Percentiles rank a stretch among this genome's conserved stretches.
Evolutionary conservation across 257 asterid genomes (phyloP).

Genomic region (Nicotiana otophora): DNA sequence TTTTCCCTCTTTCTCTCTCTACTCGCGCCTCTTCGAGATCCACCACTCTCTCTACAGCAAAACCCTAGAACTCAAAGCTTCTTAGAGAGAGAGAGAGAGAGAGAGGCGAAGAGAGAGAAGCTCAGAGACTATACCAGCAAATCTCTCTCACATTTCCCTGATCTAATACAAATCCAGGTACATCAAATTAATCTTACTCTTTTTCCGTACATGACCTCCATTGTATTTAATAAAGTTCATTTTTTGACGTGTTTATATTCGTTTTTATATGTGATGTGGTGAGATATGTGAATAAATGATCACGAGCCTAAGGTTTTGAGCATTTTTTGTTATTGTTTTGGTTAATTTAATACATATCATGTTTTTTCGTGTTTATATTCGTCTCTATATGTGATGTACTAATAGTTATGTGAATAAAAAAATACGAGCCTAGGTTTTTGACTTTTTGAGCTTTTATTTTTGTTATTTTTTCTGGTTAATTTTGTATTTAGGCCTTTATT

Average conservation of each 20-base stretch:
- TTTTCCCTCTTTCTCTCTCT: constrained; percentile 11
- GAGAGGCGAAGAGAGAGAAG: constrained; percentile 24
- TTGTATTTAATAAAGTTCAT: neutral
- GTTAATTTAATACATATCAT: neutral
- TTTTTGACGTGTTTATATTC: neutral
- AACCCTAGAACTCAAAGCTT: constrained; percentile 44
- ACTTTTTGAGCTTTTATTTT: neutral
- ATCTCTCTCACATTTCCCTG: constrained; percentile 31
- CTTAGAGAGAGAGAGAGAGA: constrained; percentile 9
- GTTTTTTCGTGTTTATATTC: neutral
- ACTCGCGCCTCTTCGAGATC: constrained; percentile 20
- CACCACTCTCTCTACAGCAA: constrained; percentile 21
- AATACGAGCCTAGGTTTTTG: neutral
- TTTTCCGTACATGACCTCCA: neutral
- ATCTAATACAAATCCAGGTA: constrained; percentile 54
- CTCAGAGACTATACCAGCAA: constrained; percentile 19
- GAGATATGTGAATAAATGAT: neutral
- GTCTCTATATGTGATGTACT: neutral
- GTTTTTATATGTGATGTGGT: neutral
- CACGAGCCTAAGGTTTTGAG: neutral
- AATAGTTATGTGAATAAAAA: neutral
- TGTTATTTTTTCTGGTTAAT: neutral
- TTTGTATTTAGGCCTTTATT: constrained; percentile 25
- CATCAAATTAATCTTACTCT: constrained; percentile 23
- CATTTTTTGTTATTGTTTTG: neutral